A percentile compares a stretch with the other conserved stretches of the same genome.
Conservation (phyloP, 345 rosid genomes). For the Moringa oleifera region DNA sequence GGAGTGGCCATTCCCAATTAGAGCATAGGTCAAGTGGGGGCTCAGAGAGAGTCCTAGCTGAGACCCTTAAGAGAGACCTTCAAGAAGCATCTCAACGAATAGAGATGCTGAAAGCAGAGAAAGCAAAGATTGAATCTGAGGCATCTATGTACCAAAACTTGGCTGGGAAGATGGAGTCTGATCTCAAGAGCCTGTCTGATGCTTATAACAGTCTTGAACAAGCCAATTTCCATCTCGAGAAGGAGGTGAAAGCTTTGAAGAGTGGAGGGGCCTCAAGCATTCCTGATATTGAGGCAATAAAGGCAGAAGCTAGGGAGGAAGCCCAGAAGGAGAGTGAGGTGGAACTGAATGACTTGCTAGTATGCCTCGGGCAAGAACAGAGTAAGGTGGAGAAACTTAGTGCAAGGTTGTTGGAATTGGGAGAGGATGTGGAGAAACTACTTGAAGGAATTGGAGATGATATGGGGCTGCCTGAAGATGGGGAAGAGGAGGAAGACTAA, state of each 20-base stretch:
- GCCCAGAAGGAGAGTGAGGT: slow-evolving; percentile 94
- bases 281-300: slow-evolving; percentile 57
- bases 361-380: slow-evolving; percentile 97
- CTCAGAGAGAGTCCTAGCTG: slow-evolving; percentile 61
- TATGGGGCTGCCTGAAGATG: slow-evolving; percentile 63
- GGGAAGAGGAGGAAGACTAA: slow-evolving; percentile 54
- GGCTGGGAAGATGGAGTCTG: slow-evolving; percentile 79
- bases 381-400: slow-evolving; percentile 88
- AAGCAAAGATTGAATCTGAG: slow-evolving; percentile 59
- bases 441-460: slow-evolving; percentile 93
- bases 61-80: slow-evolving; percentile 73
- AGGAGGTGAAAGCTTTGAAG: slow-evolving; percentile 71
- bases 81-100: slow-evolving; percentile 69
- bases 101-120: slow-evolving; percentile 71
- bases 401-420: slow-evolving; percentile 65
- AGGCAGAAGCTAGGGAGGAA: slow-evolving; percentile 87
- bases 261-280: slow-evolving; percentile 38
- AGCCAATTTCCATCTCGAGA: slow-evolving; percentile 68
- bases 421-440: slow-evolving; percentile 76
- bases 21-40: slow-evolving; percentile 49
- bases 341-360: slow-evolving; percentile 88
- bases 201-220: slow-evolving; percentile 92
- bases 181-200: slow-evolving; percentile 74
- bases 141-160: slow-evolving; percentile 58
- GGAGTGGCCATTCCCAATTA: slow-evolving; percentile 41